These are phyloP conservation scores for Aspergillus saccharolyticus DNA, from an alignment of 495 filamentous ascomycete genomes.

Conservation along the genomic window DNA sequence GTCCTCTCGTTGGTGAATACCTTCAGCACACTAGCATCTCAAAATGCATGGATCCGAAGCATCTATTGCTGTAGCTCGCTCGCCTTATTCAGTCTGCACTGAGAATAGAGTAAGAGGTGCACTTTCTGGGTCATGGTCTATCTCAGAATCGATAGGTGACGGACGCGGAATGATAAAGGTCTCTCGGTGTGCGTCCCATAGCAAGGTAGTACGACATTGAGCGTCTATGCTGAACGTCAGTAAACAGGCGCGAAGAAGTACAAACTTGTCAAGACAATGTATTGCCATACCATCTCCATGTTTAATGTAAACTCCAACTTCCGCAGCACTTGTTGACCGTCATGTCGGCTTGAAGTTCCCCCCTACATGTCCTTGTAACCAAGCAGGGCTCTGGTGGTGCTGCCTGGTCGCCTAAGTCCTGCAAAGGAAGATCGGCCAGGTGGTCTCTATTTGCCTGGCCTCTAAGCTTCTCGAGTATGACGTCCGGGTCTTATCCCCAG, in stretches of 20 bases:
- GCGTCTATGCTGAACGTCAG: not conserved
- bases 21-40: slow-evolving; percentile 35
- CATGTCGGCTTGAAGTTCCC: slow-evolving; percentile 32
- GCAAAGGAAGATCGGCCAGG: not conserved
- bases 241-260: not conserved
- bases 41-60: slow-evolving; percentile 32
- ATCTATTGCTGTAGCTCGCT: slow-evolving; percentile 27
- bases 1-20: slow-evolving; percentile 39
- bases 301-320: slow-evolving; percentile 29
- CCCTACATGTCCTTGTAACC: slow-evolving; percentile 21
- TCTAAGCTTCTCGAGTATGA: slow-evolving; percentile 25
- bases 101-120: slow-evolving; percentile 39
- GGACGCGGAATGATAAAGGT: slow-evolving; percentile 34
- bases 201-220: slow-evolving; percentile 23
- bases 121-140: slow-evolving; percentile 29
- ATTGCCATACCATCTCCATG: slow-evolving; percentile 22
- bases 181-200: slow-evolving; percentile 27
- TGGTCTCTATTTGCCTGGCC: slow-evolving; percentile 5
- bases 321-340: slow-evolving; percentile 23
- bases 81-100: slow-evolving; percentile 11
- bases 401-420: not conserved
- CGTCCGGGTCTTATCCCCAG: slow-evolving; percentile 30
- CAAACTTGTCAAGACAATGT: no score
- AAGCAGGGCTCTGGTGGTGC: slow-evolving; percentile 1
- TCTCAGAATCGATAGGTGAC: slow-evolving; percentile 11